Base-by-base conservation (phyloP, 129 eudicot genomes). In the Centella asiatica region DNA sequence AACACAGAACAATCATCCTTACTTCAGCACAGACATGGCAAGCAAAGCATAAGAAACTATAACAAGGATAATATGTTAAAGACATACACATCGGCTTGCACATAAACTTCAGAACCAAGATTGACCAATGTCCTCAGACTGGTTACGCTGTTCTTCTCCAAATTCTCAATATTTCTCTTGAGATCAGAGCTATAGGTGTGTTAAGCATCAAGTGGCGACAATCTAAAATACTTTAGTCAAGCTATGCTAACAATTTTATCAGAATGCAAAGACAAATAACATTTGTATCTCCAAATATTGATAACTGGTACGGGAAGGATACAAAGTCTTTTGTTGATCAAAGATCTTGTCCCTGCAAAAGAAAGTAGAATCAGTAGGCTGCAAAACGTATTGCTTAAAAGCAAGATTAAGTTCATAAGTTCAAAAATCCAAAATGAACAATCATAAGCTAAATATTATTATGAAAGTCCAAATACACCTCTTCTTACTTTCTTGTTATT, bases 281-380 rank as follows among this genome's bases (percentile, higher is more conserved):
- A 59, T 24, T 26, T 18, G 12, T 45, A 23, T 19, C 17, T 55
- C 26, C 19, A 57, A 80, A 47, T 2, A 36, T 27, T 36, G 31
- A 40, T 17, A 39, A 60, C 33, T 19, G 22, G 53, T 8, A 49
- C 28, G 37, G 26, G 24, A 83, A 86, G 98, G 96, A 92, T 92
- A 92, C 98, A 87, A 87, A 36, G 81, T 80, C 79, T 84, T 87
- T 48, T 92, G 96, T 58, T 84, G 96, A 55, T 87, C 96, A 73
- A 92, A 84, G 59, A 92, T 85, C 75, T 92, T 92, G 78, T 92
- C 98, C 84, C 98, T 92, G 98, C 73, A 84, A 76, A 50, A n/a
- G 44, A 62, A 44, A 13, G 9, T 13, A 29, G 69, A 65, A 44
- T 40, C 46, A 48, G 65, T 63, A 70, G 70, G 64, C 10, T 46